phyloP scores from a whole-genome alignment of 192 early-diverging fungal species.

The Coemansia sp. region DNA sequence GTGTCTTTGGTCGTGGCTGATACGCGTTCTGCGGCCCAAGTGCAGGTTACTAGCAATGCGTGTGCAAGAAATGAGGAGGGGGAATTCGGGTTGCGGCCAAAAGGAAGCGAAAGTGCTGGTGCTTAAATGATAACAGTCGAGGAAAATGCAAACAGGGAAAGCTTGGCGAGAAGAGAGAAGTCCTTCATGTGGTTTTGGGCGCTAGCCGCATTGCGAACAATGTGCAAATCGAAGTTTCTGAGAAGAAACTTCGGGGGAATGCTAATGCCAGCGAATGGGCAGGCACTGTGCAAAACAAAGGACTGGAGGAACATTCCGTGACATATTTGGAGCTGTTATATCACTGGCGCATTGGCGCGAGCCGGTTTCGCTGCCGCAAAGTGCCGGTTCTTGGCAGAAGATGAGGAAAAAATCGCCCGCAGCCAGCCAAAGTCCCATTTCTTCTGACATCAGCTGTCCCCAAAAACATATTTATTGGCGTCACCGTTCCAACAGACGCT shows the following conservation, averaged over 20 bases:
- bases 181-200: background rate
- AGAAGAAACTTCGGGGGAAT: background rate
- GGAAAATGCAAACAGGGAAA: background rate
- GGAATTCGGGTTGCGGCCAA: background rate
- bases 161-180: background rate
- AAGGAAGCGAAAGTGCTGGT: background rate
- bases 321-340: background rate
- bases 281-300: background rate
- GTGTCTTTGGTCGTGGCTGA: background rate
- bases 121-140: background rate
- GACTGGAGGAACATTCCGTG: background rate
- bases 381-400: background rate
- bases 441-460: too few relatives aligned
- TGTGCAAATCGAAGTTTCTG: slow-evolving; percentile 9
- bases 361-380: too few relatives aligned
- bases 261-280: background rate
- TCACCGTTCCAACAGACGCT: too few relatives aligned
- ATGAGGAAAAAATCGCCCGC: background rate
- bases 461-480: too few relatives aligned
- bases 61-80: background rate
- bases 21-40: background rate
- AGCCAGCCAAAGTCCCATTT: background rate
- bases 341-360: background rate
- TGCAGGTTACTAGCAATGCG: background rate
- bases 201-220: background rate